A percentile compares a stretch with the other conserved stretches of the same genome.
These are phyloP conservation scores for Populus davidiana DNA, from an alignment of 345 rosid species.

Conservation along the genomic window DNA sequence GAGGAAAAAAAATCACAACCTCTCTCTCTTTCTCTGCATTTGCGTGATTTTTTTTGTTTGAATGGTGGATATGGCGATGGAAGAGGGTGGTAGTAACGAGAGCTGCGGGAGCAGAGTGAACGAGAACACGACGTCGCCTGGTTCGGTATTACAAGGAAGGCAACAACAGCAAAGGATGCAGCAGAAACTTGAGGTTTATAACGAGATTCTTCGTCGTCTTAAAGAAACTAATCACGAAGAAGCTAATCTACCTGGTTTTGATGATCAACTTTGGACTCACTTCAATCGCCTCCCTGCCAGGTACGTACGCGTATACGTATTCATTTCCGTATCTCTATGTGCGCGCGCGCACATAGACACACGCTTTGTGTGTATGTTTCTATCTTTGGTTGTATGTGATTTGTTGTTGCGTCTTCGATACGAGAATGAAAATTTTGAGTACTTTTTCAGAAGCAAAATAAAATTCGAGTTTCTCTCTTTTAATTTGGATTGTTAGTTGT, in stretches of 20 bases:
- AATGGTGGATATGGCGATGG: constrained; percentile 47
- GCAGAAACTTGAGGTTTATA: constrained; percentile 62
- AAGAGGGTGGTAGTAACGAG: constrained; percentile 37
- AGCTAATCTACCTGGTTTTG: constrained; percentile 57
- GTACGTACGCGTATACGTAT: constrained; percentile 26
- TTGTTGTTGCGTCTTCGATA: not conserved
- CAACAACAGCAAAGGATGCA: constrained; percentile 33
- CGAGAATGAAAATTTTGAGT: not conserved
- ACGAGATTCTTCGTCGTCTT: constrained; percentile 71
- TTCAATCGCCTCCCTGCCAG: constrained; percentile 86
- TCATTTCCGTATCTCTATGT: not conserved
- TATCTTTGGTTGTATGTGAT: not conserved
- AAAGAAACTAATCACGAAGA: constrained; percentile 48
- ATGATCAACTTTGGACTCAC: constrained; percentile 87
- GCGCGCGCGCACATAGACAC: not conserved
- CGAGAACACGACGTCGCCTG: constrained; percentile 29
- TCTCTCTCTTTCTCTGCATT: not conserved
- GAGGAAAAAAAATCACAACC: not conserved
- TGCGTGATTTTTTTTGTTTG: not conserved
- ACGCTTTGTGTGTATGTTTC: not conserved
- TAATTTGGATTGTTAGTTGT: not conserved
- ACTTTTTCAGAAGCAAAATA: not conserved
- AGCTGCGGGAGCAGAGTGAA: constrained; percentile 60
- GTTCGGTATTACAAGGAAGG: constrained; percentile 38
- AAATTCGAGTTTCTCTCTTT: not conserved